phyloP scores from a whole-genome alignment of 2,329 filamentous ascomycete genomes.

The Clarireedia homoeocarpa region DNA sequence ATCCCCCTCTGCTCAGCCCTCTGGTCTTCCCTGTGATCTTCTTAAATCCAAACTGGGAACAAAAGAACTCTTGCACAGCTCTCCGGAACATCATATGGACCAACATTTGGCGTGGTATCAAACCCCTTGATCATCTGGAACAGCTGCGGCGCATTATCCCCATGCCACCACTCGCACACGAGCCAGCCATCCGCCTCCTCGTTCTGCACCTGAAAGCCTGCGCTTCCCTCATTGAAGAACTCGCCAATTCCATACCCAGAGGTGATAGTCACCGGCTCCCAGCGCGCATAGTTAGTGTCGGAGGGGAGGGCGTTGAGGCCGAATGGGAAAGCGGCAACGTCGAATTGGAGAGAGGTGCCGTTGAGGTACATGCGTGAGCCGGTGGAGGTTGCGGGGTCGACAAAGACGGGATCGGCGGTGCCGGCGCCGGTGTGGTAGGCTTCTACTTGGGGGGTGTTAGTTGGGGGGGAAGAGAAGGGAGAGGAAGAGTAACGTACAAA shows the following conservation, averaged over 20 bases:
- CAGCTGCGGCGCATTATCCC: slow-evolving; percentile 20
- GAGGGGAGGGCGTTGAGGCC: slow-evolving; percentile 16
- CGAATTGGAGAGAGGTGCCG: slow-evolving; percentile 20
- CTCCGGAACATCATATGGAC: slow-evolving; percentile 9
- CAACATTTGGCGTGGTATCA: slow-evolving; percentile 5
- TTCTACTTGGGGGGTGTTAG: slow-evolving; percentile 14
- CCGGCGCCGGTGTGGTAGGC: slow-evolving; percentile 22
- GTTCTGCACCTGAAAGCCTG: slow-evolving; percentile 13
- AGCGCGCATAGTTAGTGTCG: slow-evolving; percentile 17
- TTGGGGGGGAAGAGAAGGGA: background rate
- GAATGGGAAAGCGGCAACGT: slow-evolving; percentile 15
- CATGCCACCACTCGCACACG: slow-evolving; percentile 24
- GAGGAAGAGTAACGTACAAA: slow-evolving; percentile 9
- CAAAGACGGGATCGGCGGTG: slow-evolving; percentile 18
- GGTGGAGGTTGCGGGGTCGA: background rate
- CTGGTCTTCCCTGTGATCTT: background rate
- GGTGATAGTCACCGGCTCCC: slow-evolving; percentile 14
- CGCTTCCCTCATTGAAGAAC: slow-evolving; percentile 9
- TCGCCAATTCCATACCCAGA: slow-evolving; percentile 12
- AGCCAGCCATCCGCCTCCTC: slow-evolving; percentile 20
- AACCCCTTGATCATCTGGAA: slow-evolving; percentile 20
- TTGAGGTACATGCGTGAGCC: slow-evolving; percentile 18
- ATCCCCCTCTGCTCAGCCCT: background rate
- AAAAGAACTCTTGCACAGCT: slow-evolving; percentile 17
- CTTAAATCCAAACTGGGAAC: slow-evolving; percentile 12